Base-by-base conservation (phyloP, 176 grass and related monocot genomes). In the Oryza meridionalis region DNA sequence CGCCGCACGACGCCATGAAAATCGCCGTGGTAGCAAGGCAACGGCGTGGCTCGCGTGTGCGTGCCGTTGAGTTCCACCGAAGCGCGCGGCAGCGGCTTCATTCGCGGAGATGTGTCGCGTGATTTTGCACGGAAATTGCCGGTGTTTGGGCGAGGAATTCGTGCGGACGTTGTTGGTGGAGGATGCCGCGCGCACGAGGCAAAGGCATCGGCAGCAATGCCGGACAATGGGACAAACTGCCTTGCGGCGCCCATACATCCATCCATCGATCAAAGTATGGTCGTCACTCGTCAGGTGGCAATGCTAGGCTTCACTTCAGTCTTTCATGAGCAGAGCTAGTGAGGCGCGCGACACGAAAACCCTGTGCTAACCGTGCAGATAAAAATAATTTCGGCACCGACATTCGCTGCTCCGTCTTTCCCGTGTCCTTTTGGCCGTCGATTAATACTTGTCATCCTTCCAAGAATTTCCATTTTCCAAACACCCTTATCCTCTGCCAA, bases 321-420 rank as follows among this genome's bases (percentile, higher is more conserved):
- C 29, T 31, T 40, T 40, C 38, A 40, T 7, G 7, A 38, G 37
- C 37, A 35, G 33, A 50, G 16, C 70, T 25, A 13, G 69, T 44
- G 21, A 25, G n/a, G 29, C 12, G 10, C 15, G 0, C 3, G 45
- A 11, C 14, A 72, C 42, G 46, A 19, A 47, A 73, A 24, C 19
- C 17, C 73, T 76, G 17, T 55, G 6, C 51, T 13, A 37, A 3
- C 19, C 50, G 16, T n/a, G 11, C 62, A 32, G 45, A 31, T 25
- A 0, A 16, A 73, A 72, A 33, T 37, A 45, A 45, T 79, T 33
- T 24, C 17, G 25, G 80, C 74, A 79, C 35, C 69, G 87, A 80
- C 35, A 79, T 82, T 29, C 40, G 59, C 47, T 31, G 45, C 61
- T 29, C 69, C 45, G 47, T 11, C 73, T 84, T 84, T 84, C 44